Base-by-base conservation (phyloP, 1,139 yeast genomes). In the Lodderomyces parapsilosis region DNA sequence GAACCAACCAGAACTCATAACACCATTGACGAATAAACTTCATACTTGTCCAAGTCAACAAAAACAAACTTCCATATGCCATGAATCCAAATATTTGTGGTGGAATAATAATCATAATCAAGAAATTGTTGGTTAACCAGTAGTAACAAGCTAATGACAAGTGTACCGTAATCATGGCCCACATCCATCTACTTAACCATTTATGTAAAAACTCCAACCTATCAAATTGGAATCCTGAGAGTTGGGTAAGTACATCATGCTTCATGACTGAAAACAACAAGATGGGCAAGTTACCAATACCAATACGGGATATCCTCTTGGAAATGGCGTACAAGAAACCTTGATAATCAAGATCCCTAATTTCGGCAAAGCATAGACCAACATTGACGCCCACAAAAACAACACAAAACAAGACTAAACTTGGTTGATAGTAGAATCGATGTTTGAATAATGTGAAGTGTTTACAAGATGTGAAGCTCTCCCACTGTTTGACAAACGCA, bases 81-180 rank as follows among this genome's bases (percentile, higher is more conserved):
- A 76, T 75, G 60, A 72, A 68, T 4, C 80, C 81, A 56, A 76
- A 76, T 19, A 72, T 72, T 50, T 74, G 78, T 1, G 81, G 81
- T 3, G 81, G 81, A 38, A 76, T 76, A 11, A 59, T 46, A 27
- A 76, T 50, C 80, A 76, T 75, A 11, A 71, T 56, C 13, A 55
- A 46, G 47, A 73, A 68, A 18, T 68, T 60, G 40, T 72, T 46
- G 4, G 56, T 55, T 15, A 73, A 50, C 81, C 81, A 76, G 49
- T 76, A 76, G 17, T 57, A 49, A 22, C 62, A 51, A 1, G 48
- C 49, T 39, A 73, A 48, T 7, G 56, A 55, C 39, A 70, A 49
- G 53, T 76, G 81, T 2, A 67, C 51, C 1, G 67, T 60, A n/a
- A 68, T 58, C 61, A 68, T 56, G 2, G 55, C 34, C 63, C 74